Evolutionary conservation across 2,329 filamentous ascomycete species (phyloP).

Genomic region (Microsporum ferrugineum): DNA sequence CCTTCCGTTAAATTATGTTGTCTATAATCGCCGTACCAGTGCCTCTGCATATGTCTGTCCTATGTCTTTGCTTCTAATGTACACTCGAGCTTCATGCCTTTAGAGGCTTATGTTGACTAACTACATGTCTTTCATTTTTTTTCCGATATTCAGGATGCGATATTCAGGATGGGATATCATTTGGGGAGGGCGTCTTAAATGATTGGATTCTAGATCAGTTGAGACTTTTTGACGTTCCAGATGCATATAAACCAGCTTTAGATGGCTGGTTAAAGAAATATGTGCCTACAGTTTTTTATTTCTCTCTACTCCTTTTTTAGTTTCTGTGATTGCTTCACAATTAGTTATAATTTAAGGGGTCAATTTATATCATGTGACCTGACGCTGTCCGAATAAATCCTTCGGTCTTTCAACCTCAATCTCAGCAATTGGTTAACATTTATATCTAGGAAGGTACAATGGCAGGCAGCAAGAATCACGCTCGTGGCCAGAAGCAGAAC

Average conservation of each 20-base stretch:
- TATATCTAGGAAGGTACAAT: background rate
- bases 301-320: background rate
- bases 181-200: background rate
- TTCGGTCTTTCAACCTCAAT: background rate
- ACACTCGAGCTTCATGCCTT: background rate
- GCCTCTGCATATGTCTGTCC: background rate
- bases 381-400: background rate
- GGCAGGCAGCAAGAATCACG: background rate
- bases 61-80: background rate
- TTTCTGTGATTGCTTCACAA: background rate
- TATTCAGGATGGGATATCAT: background rate
- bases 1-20: constrained; percentile 6
- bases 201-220: background rate
- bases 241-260: background rate
- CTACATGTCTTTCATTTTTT: background rate
- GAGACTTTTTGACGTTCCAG: background rate
- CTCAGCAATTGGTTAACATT: too few species aligned
- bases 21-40: background rate
- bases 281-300: background rate
- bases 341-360: background rate
- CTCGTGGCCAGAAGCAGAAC: background rate
- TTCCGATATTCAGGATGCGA: background rate
- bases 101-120: background rate
- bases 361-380: background rate
- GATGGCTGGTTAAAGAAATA: background rate